Base-by-base conservation (phyloP, 2,329 filamentous ascomycete species). In the Pseudocercospora musae region DNA sequence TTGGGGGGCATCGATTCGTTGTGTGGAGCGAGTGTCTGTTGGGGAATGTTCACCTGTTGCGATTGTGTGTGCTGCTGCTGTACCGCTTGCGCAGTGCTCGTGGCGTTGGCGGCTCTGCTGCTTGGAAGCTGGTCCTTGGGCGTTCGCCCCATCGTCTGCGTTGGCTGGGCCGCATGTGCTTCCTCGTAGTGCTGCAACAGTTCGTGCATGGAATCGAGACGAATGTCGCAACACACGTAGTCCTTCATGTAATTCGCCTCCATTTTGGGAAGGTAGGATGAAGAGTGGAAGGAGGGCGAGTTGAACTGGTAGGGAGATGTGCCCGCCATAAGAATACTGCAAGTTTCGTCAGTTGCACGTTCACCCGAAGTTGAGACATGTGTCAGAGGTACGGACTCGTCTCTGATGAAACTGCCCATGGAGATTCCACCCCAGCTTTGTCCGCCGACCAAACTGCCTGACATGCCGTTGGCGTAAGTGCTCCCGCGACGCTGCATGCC, bases 361-460 rank as follows among this genome's bases (percentile, higher is more conserved):
- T 31, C 21, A n/a, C 48, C 27, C 23, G 27, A 48, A 53, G 15
- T n/a, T 13, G 40, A 46, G 37, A 33, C 48, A 13, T 25, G 54
- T 37, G 11, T 58, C 37, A 21, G 44, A 60, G 50, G 59, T 57
- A 89, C 94, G 87, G 87, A 99, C 95, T 99, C 95, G 80, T 99
- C 94, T 77, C 91, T 86, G 77, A 99, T 95, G 83, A 96, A 98
- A 74, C 94, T 98, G 66, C 94, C 94, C 68, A 98, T 91, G 8
- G 94, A 98, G 64, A 96, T 87, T 68, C 93, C 94, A 74, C 94
- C 94, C 93, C 94, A 99, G 78, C 93, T 97, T 88, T 96, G 92
- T 71, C 94, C 93, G 67, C 88, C 89, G 57, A 85, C 80, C 64
- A 88, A 77, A 73, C 85, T 87, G 68, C 85, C 84, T 60, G 84